Evolutionary conservation across 805 yeast species (phyloP), one percentile per base, ranked within the genome.

Genomic region (Myxozyma neotropica): DNA sequence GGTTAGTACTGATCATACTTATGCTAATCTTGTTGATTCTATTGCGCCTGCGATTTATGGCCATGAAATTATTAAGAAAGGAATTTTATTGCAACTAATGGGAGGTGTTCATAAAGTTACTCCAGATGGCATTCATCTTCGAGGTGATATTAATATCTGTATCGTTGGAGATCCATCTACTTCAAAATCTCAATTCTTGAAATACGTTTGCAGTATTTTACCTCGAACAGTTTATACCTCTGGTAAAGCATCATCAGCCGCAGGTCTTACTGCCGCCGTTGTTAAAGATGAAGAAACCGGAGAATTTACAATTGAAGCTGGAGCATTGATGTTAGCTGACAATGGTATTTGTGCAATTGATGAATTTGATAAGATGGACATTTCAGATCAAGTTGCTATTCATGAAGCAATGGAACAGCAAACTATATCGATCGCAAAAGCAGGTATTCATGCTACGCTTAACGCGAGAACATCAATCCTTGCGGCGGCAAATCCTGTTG

Each of bases 341-440:
- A 94, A 93, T 71, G 99, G 99, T 63, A 89, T 94, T 62, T 94
- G 99, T 81, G 95, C 97, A 69, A 94, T 94, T 74, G 99, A 94
- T 74, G 99, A 94, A 77, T 94, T 54, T 69, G 99, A 94, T 73
- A 94, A 94, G 78, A 94, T 94, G 99, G 97, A 93, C 74, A 74
- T 92, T 44, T 75, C 85, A 1, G 98, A 94, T 75, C 98, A 94
- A 76, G 98, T 94, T 56, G 98, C 98, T 2, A 93, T 94, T 77
- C 99, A 94, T 77, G 99, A 94, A 77, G 99, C 98, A 24, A 94
- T 94, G 99, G 99, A 94, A 80, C 99, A 94, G 76, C 99, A 94
- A 75, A 94, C 99, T 0, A 94, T 94, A 67, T 92, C 97, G 15
- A 94, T 94, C 70, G 97, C 99, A 10, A 94, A 94, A 73, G 99